These are phyloP conservation scores for Chenopodium berlandieri DNA, from an alignment of 148 eudicot genomes.

Conservation along the genomic window DNA sequence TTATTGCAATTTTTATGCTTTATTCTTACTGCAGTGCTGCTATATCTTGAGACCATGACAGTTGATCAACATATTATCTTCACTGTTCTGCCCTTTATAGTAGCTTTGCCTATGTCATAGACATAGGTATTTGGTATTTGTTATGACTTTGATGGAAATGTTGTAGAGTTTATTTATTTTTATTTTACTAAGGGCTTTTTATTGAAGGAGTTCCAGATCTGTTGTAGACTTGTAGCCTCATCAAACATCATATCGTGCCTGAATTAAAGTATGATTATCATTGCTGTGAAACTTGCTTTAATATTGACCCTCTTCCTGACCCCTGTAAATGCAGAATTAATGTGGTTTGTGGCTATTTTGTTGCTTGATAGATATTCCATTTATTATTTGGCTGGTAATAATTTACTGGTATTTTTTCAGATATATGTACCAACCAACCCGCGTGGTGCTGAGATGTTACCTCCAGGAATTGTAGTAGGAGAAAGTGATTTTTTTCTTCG, in stretches of 20 bases:
- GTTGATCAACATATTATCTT: neutral
- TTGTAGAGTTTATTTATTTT: neutral
- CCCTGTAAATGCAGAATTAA: neutral
- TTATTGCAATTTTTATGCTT: neutral
- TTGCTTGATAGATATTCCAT: neutral
- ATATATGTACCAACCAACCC: conserved; percentile 93
- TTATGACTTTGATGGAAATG: neutral
- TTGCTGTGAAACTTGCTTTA: neutral
- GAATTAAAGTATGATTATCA: neutral
- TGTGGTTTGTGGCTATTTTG: neutral
- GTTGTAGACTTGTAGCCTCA: neutral
- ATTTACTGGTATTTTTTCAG: conserved; percentile 31
- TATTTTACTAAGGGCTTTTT: neutral
- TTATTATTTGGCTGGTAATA: neutral
- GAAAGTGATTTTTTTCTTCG: conserved; percentile 82
- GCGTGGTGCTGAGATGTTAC: conserved; percentile 92
- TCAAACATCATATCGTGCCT: neutral
- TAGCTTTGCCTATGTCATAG: neutral
- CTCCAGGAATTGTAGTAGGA: conserved; percentile 88
- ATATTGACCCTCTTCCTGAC: neutral
- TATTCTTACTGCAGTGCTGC: neutral
- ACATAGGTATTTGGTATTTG: neutral
- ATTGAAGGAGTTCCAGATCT: neutral
- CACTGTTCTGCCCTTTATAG: neutral
- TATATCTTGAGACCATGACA: neutral